These are phyloP conservation scores for Calonectria naviculata DNA, from an alignment of 2,329 filamentous ascomycete genomes.

Conservation along the genomic window DNA sequence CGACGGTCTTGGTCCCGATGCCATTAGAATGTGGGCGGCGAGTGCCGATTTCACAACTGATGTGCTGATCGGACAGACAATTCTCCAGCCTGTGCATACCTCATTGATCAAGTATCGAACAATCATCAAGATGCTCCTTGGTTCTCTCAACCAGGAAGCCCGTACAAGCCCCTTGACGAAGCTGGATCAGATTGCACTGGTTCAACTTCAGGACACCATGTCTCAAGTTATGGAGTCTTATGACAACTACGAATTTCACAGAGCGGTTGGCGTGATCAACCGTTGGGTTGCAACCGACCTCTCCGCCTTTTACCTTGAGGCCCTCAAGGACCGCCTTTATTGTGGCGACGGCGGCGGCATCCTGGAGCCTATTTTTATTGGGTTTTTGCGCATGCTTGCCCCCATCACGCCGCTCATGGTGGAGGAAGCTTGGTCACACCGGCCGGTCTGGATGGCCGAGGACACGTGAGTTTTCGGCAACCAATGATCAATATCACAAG, in stretches of 20 bases:
- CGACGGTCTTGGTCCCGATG: constrained; percentile 86
- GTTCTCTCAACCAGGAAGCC: constrained; percentile 71
- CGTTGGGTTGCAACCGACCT: constrained; percentile 85
- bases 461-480: constrained; percentile 50
- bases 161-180: constrained; percentile 63
- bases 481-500: constrained; percentile 1
- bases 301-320: constrained; percentile 94
- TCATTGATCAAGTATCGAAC: constrained; percentile 88
- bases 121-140: constrained; percentile 91
- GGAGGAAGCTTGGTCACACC: constrained; percentile 87
- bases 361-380: constrained; percentile 74
- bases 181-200: constrained; percentile 79
- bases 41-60: constrained; percentile 93
- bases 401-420: constrained; percentile 87
- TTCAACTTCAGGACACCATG: constrained; percentile 77
- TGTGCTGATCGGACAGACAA: constrained; percentile 81
- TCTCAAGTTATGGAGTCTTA: constrained; percentile 73
- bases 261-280: constrained; percentile 78
- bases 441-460: constrained; percentile 71
- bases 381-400: constrained; percentile 81
- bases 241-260: constrained; percentile 83
- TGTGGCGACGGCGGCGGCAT: constrained; percentile 78
- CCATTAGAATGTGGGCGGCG: constrained; percentile 89
- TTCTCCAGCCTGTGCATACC: constrained; percentile 81
- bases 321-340: constrained; percentile 91